A percentile compares a stretch with the other conserved stretches of the same genome.
phyloP scores from a whole-genome alignment of 257 asterid species.

The Penstemon newberryi region DNA sequence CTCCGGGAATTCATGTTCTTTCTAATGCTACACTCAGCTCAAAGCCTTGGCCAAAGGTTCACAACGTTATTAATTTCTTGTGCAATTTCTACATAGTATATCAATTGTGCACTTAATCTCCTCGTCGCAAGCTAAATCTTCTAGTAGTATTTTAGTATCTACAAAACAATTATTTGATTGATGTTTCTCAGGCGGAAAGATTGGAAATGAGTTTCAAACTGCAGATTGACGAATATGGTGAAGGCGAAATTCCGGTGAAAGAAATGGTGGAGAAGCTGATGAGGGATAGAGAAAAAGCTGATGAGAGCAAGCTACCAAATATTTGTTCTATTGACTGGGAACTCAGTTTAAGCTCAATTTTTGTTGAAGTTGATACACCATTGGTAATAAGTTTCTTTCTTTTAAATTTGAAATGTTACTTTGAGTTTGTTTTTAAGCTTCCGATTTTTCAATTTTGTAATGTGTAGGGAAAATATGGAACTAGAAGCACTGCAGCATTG shows the following conservation, averaged over 20 bases:
- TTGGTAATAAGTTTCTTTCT: constrained; percentile 37
- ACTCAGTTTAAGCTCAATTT: constrained; percentile 56
- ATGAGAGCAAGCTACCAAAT: constrained; percentile 38
- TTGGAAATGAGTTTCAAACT: constrained; percentile 29
- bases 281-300: constrained; percentile 38
- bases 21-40: constrained; percentile 65
- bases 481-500: constrained; percentile 48
- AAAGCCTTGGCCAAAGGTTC: constrained; percentile 74
- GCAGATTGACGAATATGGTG: constrained; percentile 18
- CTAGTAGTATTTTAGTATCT: no score
- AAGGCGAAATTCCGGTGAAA: constrained; percentile 19
- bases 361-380: constrained; percentile 65
- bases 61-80: no score
- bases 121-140: no score
- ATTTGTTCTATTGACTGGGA: constrained; percentile 72
- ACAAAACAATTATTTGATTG: not conserved
- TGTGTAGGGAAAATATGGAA: constrained; percentile 50
- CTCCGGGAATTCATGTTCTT: constrained; percentile 27
- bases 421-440: not conserved
- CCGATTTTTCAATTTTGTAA: not conserved
- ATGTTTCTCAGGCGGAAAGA: constrained; percentile 33
- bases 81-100: no score
- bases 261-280: constrained; percentile 35
- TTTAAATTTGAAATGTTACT: not conserved
- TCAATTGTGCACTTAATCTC: no score